phyloP scores from a whole-genome alignment of 495 filamentous ascomycete species.

The Oleoguttula mirabilis region DNA sequence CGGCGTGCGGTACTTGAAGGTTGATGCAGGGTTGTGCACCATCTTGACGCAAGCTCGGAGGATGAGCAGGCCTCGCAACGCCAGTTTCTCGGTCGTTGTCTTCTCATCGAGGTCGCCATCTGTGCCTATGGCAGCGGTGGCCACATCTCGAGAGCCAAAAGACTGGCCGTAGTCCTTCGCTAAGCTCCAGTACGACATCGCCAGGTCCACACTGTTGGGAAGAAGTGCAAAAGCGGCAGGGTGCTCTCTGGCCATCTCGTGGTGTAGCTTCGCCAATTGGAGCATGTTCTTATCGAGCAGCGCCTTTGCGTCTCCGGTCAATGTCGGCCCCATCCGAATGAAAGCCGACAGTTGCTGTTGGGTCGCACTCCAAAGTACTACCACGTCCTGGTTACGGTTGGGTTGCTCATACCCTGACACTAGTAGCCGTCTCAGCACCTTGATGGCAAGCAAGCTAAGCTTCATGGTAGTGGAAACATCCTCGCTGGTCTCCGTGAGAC shows the following conservation, averaged over 20 bases:
- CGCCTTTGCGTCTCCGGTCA: neutral
- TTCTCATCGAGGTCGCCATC: slow-evolving; percentile 44
- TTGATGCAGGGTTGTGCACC: slow-evolving; percentile 64
- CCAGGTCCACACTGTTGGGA: slow-evolving; percentile 61
- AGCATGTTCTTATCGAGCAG: slow-evolving; percentile 72
- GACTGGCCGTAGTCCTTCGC: slow-evolving; percentile 61
- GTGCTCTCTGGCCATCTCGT: slow-evolving; percentile 65
- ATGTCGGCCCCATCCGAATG: slow-evolving; percentile 24
- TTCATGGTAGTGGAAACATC: slow-evolving; percentile 47
- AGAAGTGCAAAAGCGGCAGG: slow-evolving; percentile 70
- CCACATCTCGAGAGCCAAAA: slow-evolving; percentile 41
- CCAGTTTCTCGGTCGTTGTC: slow-evolving; percentile 58
- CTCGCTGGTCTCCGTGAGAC: slow-evolving; percentile 42
- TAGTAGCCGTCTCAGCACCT: slow-evolving; percentile 66
- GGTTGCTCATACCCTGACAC: slow-evolving; percentile 75
- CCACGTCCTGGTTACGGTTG: slow-evolving; percentile 59
- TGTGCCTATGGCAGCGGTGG: slow-evolving; percentile 30
- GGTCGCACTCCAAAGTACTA: slow-evolving; percentile 61
- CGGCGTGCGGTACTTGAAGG: slow-evolving; percentile 65
- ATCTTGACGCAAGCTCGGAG: slow-evolving; percentile 75
- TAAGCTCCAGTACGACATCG: slow-evolving; percentile 72
- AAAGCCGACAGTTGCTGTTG: slow-evolving; percentile 62
- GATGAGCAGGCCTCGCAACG: slow-evolving; percentile 67
- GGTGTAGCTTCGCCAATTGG: slow-evolving; percentile 82
- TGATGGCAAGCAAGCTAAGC: slow-evolving; percentile 66